Evolutionary conservation across 2,329 filamentous ascomycete genomes (phyloP), one percentile per base, ranked within the genome.

Genomic region (Cercospora janseana): DNA sequence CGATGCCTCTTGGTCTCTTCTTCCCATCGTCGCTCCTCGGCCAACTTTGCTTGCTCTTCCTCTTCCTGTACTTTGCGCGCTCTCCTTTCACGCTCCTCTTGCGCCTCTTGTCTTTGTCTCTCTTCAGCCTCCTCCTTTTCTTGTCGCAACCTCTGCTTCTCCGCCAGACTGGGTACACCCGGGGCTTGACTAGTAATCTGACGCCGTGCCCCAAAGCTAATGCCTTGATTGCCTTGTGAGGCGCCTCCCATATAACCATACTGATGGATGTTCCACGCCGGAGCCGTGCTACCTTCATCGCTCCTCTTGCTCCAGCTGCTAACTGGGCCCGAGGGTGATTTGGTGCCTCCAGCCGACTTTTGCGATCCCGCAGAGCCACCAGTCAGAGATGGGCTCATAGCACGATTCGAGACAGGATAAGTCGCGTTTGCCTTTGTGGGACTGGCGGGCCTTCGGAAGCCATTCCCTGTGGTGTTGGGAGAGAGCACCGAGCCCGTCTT

Each of bases 241-340:
- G 93, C 93, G 41, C 93, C 93, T 51, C 93, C 93, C 86, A 97
- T 93, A 70, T 96, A 98, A 6, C 93, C 91, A 66, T 98, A 98
- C 67, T 98, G 93, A 50, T 91, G 87, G 61, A 97, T 97, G 67
- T 97, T 98, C 93, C 93, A 98, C 1, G 93, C 93, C 0, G 93
- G 93, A 20, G 85, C 79, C 1, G 91, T 96, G 35, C 78, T 79
- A 12, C 81, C 81, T 69, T 96, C 87, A 60, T 96, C 88, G 48
- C 81, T 79, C 69, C 80, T 88, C 68, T 83, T 94, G 70, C 88
- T 95, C 93, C 93, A 97, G 70, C 83, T 94, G 66, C 87, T 95
- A 55, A 92, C 81, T n/a, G 76, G 71, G 10, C 76, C 74, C 23
- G 69, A 64, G 4, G 73, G 70, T 29, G 75, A 73, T 49, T 68